Evolutionary conservation across 2,329 filamentous ascomycete genomes (phyloP), one percentile per base, ranked within the genome.

Genomic region (Exophiala sp.): DNA sequence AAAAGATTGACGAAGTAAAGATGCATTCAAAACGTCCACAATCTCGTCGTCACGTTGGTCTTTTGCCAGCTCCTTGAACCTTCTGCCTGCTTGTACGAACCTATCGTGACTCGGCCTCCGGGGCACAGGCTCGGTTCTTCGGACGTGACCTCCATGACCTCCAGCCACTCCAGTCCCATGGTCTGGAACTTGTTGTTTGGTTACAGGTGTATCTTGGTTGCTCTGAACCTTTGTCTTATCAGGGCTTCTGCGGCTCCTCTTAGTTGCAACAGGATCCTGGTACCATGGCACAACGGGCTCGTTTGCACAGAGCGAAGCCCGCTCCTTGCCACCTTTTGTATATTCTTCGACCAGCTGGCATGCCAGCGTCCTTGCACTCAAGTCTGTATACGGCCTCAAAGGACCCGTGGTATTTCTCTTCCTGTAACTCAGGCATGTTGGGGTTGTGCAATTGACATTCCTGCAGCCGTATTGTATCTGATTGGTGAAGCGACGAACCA

Each of bases 381-480:
- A 83, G 18, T 86, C 80, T 53, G 87, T 95, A 64, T 91, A 94
- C 65, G 86, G 81, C 57, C 89, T 85, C 62, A 90, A 81, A 2
- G 89, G 89, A 0, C 80, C 80, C 59, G 83, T 82, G 33, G 83
- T 80, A 38, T 85, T 73, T 61, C 87, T 81, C 69, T 81, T 87
- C 51, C 88, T 84, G 68, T 83, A 90, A 57, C 85, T 90, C 65
- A 92, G 87, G 72, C 91, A 96, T 11, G 89, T 92, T 11, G 89
- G 73, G 1, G 85, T 92, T 34, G 76, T 77, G 71, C 91, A 96
- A 47, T 78, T 75, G 49, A 78, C 74, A 60, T 81, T 82, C 58
- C 82, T 83, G 68, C 91, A 96, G 59, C 91, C 91, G 61, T 88
- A 81, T 52, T 90, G 83, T n/a, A 96, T 81, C 71, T 96, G 91